phyloP scores from a whole-genome alignment of 2,329 filamentous ascomycete species.

The Herpotrichia juniperi region DNA sequence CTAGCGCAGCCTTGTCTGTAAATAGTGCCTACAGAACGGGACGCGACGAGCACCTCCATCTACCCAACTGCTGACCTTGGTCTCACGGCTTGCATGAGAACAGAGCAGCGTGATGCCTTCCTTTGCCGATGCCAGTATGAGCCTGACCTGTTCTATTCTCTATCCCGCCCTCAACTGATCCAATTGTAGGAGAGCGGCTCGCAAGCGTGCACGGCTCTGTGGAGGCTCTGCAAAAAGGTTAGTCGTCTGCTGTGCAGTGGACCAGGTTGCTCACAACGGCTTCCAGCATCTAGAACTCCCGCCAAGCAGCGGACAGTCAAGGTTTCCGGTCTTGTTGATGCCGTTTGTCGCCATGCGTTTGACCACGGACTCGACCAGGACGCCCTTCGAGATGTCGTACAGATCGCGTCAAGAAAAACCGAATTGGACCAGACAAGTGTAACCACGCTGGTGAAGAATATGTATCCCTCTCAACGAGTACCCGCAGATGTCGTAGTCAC shows the following conservation, averaged over 20 bases:
- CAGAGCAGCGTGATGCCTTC: constrained; percentile 38
- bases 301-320: constrained; percentile 69
- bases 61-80: constrained; percentile 27
- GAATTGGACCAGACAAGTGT: constrained; percentile 78
- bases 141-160: constrained; percentile 14
- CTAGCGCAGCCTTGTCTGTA: constrained; percentile 19
- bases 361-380: constrained; percentile 69
- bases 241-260: constrained; percentile 24
- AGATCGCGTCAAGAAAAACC: constrained; percentile 69
- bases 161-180: constrained; percentile 26
- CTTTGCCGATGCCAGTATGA: constrained; percentile 28
- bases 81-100: constrained; percentile 29
- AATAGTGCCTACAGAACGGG: constrained; percentile 27
- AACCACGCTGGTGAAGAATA: constrained; percentile 70
- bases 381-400: constrained; percentile 67
- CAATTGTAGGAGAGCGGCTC: constrained; percentile 32
- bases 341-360: constrained; percentile 67
- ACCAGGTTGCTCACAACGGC: constrained; percentile 26
- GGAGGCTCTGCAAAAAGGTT: constrained; percentile 43
- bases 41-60: constrained; percentile 24
- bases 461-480: constrained; percentile 76
- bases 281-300: constrained; percentile 51
- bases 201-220: constrained; percentile 40
- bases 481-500: constrained; percentile 65
- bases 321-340: constrained; percentile 69